Base-by-base conservation (phyloP, 2,329 filamentous ascomycete genomes). In the Fusarium avenaceum region DNA sequence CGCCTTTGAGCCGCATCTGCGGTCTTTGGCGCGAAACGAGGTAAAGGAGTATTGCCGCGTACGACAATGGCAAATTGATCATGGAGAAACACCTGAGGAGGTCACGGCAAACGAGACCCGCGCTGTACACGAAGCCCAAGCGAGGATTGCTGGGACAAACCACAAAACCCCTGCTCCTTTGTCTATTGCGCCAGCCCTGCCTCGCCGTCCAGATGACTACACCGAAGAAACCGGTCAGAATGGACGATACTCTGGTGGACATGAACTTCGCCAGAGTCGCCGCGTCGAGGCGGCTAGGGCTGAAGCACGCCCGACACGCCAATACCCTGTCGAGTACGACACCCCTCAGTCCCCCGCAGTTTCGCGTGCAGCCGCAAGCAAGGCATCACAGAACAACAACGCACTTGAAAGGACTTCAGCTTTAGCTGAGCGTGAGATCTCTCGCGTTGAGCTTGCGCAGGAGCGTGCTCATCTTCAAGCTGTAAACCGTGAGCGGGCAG, bases 31-130 rank as follows among this genome's bases (percentile, higher is more conserved):
- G 6, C 79, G 87, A 11, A 79, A 81, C 2, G 87, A 90, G 66
- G 80, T 90, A 48, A 90, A 90, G 74, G 87, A 90, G 70, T 90
- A 89, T 66, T 86, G 85, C 50, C 86, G 87, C 19, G 82, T 90
- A 39, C 85, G 88, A 6, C 87, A 89, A 71, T 81, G 78, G 45
- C 87, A 90, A 67, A 76, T 89, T 1, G 86, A 89, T 46, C 77
- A 79, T 7, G 85, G 83, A 24, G 88, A 90, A 74, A 75, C 72
- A 0, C 74, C 80, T 0, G 81, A 82, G 1, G 81, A 88, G 3
- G 81, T 82, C 19, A 71, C 76, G 6, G 75, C 76, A 1, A 89
- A 90, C 67, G 85, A 87, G 67, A 77, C 76, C 3, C 80, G 80
- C 53, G 87, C 87, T 2, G 84, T 87, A 1, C 77, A 76, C 9